Evolutionary conservation across 2,329 filamentous ascomycete species (phyloP).

Genomic region (Diaporthe vaccinii): DNA sequence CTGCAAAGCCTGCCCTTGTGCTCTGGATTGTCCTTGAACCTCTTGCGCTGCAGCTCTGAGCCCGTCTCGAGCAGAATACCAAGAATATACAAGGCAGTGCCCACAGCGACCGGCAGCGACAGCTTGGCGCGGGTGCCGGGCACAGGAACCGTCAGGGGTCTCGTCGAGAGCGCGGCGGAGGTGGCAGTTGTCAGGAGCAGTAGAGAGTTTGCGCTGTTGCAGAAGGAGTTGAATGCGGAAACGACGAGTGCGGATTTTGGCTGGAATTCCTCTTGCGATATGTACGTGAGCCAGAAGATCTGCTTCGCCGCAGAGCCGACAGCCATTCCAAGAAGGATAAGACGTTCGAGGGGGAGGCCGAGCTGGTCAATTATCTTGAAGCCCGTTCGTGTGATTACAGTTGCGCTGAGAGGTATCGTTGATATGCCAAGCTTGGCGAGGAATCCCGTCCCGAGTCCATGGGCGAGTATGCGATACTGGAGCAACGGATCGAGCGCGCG

Average conservation of each 20-base stretch:
- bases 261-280: conserved; percentile 65
- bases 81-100: conserved; percentile 61
- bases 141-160: conserved; percentile 44
- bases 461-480: conserved; percentile 50
- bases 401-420: conserved; percentile 55
- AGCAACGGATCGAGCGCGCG: conserved; percentile 52
- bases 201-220: conserved; percentile 69
- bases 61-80: conserved; percentile 68
- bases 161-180: conserved; percentile 51
- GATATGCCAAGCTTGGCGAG: conserved; percentile 61
- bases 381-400: conserved; percentile 51
- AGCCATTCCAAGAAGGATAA: conserved; percentile 66
- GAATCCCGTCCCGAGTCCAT: conserved; percentile 58
- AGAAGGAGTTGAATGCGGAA: conserved; percentile 64
- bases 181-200: conserved; percentile 65
- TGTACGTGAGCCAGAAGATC: conserved; percentile 63
- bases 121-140: conserved; percentile 50
- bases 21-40: conserved; percentile 54
- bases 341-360: conserved; percentile 63
- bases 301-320: conserved; percentile 68
- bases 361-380: conserved; percentile 47
- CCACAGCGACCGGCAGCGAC: conserved; percentile 58
- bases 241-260: conserved; percentile 58
- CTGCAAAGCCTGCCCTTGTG: conserved; percentile 56
- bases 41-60: conserved; percentile 68